Base-by-base conservation (phyloP, 2,329 filamentous ascomycete genomes). In the Aspergillus pseudoterreus region DNA sequence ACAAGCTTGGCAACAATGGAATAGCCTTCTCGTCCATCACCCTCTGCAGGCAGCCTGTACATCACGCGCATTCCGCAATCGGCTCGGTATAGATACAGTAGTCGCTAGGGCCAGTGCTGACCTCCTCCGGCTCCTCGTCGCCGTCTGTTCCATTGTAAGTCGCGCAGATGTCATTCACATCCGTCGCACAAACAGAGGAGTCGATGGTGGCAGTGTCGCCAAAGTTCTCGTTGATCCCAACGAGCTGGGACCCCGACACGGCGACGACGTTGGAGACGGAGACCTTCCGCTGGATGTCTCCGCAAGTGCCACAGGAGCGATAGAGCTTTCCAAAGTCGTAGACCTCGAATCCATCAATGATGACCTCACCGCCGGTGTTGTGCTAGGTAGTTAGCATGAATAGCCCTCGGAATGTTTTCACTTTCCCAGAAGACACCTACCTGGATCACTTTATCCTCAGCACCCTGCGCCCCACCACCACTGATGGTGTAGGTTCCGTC, bases 261-360 rank as follows among this genome's bases (percentile, higher is more conserved):
- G 74, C 74, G 38, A 58, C 66, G 53, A 70, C 56, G 53, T 59
- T 60, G 51, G 59, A 52, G 54, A 73, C 51, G 38, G 62, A 60
- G 44, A 70, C 62, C 46, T 63, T 58, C 43, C 68, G 69, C 45
- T 63, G 62, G 59, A 62, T 52, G 59, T 57, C 58, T 53, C 59
- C 61, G 63, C 73, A 77, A 66, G 73, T 72, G n/a, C 76, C 76
- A 62, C 76, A 79, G 43, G 70, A 69, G 53, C 76, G 74, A 67
- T 76, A 78, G 44, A 78, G 58, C 63, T 73, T 74, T 53, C 71
- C 71, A 42, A 71, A 67, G 61, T 74, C 64, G 42, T 68, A 63
- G 27, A 69, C 68, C 30, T 66, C 68, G 60, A 72, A 75, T 55
- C 68, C 68, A 43, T 70, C 66, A 49, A 72, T 57, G 49, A 45